Base-by-base conservation (phyloP, 805 yeast genomes). In the Myxozyma melibiosi region DNA sequence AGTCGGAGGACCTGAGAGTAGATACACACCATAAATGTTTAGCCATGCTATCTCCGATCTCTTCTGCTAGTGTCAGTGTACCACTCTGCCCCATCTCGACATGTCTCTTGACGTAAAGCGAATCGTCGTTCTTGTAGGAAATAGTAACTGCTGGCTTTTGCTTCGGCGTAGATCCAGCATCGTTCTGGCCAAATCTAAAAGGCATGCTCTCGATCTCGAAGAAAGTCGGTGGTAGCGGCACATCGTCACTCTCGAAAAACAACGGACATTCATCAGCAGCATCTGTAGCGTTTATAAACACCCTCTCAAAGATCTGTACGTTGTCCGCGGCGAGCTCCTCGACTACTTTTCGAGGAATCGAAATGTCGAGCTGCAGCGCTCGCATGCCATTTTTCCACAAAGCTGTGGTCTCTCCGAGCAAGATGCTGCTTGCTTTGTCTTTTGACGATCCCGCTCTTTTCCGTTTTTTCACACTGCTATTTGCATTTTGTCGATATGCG, bases 1-100 rank as follows among this genome's bases (percentile, higher is more conserved):
- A n/a, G n/a, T n/a, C n/a, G n/a, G 27, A 11, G 37, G 6, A 6
- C 7, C 14, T 7, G 8, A 13, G 3, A n/a, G 22, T 4, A 11
- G 76, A 77, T 5, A 74, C 76, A 57, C 75, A 78, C 80, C 80
- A 76, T 20, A 76, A 55, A 56, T 76, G 79, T 35, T 76, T 65
- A 14, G 78, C 79, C 28, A 76, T 73, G 49, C 70, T 73, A 37
- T 75, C 71, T 1, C 77, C 75, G 0, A 73, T 59, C 44, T 76
- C 78, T 53, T 76, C 79, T 30, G 57, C 58, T 28, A 75, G 52
- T 27, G 20, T 28, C 34, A 51, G 33, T 7, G 9, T 7, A 6
- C 39, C 46, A 20, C 20, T n/a, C 13, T 13, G 22, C 20, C 45
- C 61, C 20, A 58, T 14, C 4, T 18, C 35, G 3, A 58, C 33